Evolutionary conservation across 2,329 filamentous ascomycete genomes (phyloP).

Genomic region (Coleophoma crateriformis): DNA sequence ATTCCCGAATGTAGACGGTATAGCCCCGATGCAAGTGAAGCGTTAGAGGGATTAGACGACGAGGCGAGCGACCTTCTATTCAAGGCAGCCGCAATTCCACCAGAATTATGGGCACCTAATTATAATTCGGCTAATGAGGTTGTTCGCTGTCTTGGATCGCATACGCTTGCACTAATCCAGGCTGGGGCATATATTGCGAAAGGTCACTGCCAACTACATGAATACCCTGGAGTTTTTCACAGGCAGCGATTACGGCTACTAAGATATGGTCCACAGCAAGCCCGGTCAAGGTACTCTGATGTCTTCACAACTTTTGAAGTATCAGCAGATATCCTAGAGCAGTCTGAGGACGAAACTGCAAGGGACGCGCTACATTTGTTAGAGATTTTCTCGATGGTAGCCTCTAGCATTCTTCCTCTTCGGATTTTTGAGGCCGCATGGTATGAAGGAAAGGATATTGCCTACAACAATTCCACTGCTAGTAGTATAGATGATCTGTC

Average conservation of each 20-base stretch:
- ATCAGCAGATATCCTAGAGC: conserved; percentile 5
- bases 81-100: conserved; percentile 3
- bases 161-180: conserved; percentile 25
- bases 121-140: conserved; percentile 15
- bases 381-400: too few relatives aligned
- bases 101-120: conserved; percentile 3
- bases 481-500: neutral
- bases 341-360: neutral
- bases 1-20: conserved; percentile 24
- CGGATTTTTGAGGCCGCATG: neutral
- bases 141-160: conserved; percentile 18
- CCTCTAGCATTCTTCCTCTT: conserved; percentile 2
- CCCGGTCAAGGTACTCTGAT: conserved; percentile 6
- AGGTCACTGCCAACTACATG: conserved; percentile 6
- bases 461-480: neutral
- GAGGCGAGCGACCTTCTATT: conserved; percentile 23
- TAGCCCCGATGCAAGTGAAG: conserved; percentile 22
- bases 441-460: conserved; percentile 4
- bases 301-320: conserved; percentile 14
- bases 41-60: conserved; percentile 19
- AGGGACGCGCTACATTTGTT: conserved; percentile 7
- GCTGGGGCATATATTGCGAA: conserved; percentile 18
- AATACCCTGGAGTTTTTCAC: conserved; percentile 9
- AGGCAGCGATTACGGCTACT: conserved; percentile 4
- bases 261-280: conserved; percentile 4